Evolutionary conservation across 345 rosid species (phyloP).

Genomic region (Brassica cretica): DNA sequence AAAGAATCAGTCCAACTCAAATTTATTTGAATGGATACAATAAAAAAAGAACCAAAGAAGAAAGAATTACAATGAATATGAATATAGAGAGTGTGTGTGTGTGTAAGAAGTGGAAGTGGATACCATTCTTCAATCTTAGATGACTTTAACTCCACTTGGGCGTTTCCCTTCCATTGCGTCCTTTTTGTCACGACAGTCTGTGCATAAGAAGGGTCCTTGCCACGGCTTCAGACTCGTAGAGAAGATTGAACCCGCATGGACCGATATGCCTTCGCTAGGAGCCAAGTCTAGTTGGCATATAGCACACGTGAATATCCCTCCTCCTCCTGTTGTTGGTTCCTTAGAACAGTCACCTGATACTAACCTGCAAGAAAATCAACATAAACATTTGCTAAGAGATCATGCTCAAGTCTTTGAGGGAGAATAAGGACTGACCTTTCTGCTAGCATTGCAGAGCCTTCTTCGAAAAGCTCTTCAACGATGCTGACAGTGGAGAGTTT

Average conservation of each 20-base stretch:
- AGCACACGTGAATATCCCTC: constrained; percentile 66
- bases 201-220: constrained; percentile 93
- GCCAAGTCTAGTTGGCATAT: constrained; percentile 83
- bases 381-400: background rate
- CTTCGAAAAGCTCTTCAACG: constrained; percentile 94
- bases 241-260: constrained; percentile 77
- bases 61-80: constrained; percentile 33
- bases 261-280: constrained; percentile 77
- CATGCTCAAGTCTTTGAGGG: background rate
- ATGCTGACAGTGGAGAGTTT: constrained; percentile 68
- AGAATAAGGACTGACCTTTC: constrained; percentile 63
- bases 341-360: constrained; percentile 48
- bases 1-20: constrained; percentile 15
- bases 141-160: constrained; percentile 71
- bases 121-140: constrained; percentile 34
- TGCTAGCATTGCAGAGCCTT: constrained; percentile 91
- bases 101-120: constrained; percentile 4
- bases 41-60: constrained; percentile 34
- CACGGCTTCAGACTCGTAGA: constrained; percentile 73
- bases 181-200: constrained; percentile 74
- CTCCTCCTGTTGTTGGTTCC: constrained; percentile 52
- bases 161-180: constrained; percentile 98
- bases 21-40: constrained; percentile 3
- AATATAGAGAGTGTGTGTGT: background rate
- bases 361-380: constrained; percentile 50